A percentile compares a stretch with the other conserved stretches of the same genome.
Conservation (phyloP, 495 filamentous ascomycete species). For the Talaromyces proteolyticus region DNA sequence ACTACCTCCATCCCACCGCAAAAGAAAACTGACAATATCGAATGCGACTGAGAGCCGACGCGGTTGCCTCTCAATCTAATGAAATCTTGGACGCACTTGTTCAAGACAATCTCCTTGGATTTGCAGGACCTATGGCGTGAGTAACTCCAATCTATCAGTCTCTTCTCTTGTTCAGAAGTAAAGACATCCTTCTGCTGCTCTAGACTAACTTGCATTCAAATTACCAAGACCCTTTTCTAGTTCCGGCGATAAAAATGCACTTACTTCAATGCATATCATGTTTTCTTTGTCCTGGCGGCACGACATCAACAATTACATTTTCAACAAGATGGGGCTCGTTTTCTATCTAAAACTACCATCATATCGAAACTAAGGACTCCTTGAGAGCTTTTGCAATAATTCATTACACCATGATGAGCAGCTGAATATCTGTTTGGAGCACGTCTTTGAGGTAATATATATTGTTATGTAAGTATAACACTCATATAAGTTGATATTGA, state of each 20-base stretch:
- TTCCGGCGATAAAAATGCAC: slow-evolving; percentile 36
- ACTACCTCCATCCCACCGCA: slow-evolving; percentile 5
- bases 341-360: no score
- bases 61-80: slow-evolving; percentile 28
- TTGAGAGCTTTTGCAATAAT: no score
- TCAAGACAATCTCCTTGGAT: slow-evolving; percentile 21
- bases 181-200: neutral
- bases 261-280: slow-evolving; percentile 31
- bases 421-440: no score
- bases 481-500: no score
- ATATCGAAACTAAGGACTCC: no score
- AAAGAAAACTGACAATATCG: slow-evolving; percentile 14
- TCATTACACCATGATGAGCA: no score
- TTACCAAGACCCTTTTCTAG: slow-evolving; percentile 24
- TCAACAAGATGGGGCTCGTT: no score
- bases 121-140: slow-evolving; percentile 30
- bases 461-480: no score
- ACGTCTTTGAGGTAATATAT: no score
- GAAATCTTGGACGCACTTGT: slow-evolving; percentile 22
- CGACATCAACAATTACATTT: no score
- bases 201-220: neutral
- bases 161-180: neutral
- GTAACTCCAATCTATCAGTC: slow-evolving; percentile 1
- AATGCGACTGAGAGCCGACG: slow-evolving; percentile 15
- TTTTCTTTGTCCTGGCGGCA: no score